Conservation (phyloP, 176 grass and related monocot genomes). For the Stipa capillata region DNA sequence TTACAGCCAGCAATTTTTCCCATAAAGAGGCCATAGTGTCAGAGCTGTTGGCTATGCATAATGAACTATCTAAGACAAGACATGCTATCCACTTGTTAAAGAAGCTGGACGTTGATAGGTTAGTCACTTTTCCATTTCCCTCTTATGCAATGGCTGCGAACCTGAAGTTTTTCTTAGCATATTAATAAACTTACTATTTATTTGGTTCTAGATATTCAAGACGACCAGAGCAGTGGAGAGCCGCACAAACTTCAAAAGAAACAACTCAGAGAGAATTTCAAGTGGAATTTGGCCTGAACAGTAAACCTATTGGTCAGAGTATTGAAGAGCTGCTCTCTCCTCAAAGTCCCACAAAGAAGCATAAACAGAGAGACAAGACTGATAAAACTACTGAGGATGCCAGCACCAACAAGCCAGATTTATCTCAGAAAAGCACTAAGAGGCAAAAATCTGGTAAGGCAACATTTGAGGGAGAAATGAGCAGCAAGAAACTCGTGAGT, state of each 20-base stretch:
- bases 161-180: neutral
- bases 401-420: constrained; percentile 7
- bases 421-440: constrained; percentile 11
- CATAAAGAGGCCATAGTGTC: constrained; percentile 74
- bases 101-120: constrained; percentile 95
- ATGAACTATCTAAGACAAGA: constrained; percentile 59
- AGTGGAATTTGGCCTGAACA: constrained; percentile 51
- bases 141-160: neutral
- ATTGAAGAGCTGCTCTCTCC: constrained; percentile 16
- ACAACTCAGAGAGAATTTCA: constrained; percentile 62
- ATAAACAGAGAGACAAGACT: constrained; percentile 26
- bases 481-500: constrained; percentile 8
- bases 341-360: constrained; percentile 24
- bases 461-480: constrained; percentile 17
- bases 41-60: constrained; percentile 55
- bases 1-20: constrained; percentile 66
- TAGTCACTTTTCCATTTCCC: neutral
- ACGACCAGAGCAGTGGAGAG: constrained; percentile 79
- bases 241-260: constrained; percentile 73
- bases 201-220: constrained; percentile 58
- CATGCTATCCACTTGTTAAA: constrained; percentile 85
- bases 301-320: constrained; percentile 19
- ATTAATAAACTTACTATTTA: neutral
- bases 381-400: constrained; percentile 10
- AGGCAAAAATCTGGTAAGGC: constrained; percentile 18